phyloP scores from a whole-genome alignment of 176 grass and related monocot genomes.

The Aegilops longissima region DNA sequence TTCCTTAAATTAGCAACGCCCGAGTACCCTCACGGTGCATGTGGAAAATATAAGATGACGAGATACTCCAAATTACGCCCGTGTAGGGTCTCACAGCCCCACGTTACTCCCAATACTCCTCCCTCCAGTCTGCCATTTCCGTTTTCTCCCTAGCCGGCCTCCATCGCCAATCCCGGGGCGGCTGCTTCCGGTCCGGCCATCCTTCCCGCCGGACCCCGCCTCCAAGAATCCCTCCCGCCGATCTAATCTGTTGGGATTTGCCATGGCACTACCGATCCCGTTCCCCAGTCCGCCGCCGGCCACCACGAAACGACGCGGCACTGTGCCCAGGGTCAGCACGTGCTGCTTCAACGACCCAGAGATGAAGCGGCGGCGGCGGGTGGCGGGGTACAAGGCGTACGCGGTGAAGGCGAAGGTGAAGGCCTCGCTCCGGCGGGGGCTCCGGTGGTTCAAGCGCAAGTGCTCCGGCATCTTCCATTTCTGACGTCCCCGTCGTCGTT shows the following conservation, averaged over 20 bases:
- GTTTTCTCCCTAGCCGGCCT: constrained; percentile 19
- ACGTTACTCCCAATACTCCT: neutral
- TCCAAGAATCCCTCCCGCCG: neutral
- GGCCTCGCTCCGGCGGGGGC: constrained; percentile 60
- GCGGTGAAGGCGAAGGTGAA: constrained; percentile 75
- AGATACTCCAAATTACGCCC: constrained; percentile 27
- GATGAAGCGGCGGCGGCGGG: constrained; percentile 71
- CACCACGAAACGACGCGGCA: neutral
- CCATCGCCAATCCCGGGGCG: neutral
- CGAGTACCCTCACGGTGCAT: neutral
- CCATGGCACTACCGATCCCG: constrained; percentile 9
- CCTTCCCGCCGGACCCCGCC: neutral
- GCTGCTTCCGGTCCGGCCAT: constrained; percentile 17
- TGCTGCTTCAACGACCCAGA: constrained; percentile 81
- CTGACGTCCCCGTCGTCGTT: neutral
- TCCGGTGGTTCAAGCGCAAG: constrained; percentile 80
- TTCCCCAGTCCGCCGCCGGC: neutral
- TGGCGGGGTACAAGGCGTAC: constrained; percentile 78
- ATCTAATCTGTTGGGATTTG: neutral
- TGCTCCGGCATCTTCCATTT: constrained; percentile 62
- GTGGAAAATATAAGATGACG: neutral
- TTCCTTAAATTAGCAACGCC: neutral
- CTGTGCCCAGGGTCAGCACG: neutral
- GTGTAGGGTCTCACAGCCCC: neutral
- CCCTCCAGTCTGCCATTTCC: neutral